phyloP scores from a whole-genome alignment of 202 grass and related monocot species.

The Hordeum pubiflorum region DNA sequence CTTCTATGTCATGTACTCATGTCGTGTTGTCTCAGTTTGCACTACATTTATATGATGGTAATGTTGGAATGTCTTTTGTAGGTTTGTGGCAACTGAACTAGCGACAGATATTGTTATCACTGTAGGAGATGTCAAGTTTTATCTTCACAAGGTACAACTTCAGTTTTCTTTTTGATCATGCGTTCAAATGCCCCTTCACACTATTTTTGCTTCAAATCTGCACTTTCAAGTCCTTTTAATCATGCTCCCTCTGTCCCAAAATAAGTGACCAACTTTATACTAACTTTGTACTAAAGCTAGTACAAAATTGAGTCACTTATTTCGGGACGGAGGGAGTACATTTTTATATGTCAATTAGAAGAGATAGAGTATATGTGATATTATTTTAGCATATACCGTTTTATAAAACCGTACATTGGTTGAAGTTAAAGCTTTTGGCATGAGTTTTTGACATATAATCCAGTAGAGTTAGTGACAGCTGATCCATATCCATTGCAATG shows the following conservation, averaged over 20 bases:
- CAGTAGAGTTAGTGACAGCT: background rate
- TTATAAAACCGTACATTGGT: background rate
- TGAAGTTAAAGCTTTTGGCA: background rate
- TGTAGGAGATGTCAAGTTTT: slow-evolving; percentile 82
- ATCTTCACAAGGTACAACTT: slow-evolving; percentile 76
- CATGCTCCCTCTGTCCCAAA: background rate
- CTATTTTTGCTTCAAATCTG: background rate
- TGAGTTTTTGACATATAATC: background rate
- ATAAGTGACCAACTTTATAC: too few relatives aligned
- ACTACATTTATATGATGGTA: background rate
- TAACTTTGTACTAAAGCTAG: too few relatives aligned
- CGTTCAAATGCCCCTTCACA: background rate
- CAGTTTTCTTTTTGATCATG: background rate
- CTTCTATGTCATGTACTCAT: background rate
- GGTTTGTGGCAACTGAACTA: slow-evolving; percentile 90
- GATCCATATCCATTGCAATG: background rate
- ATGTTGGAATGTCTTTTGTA: slow-evolving; percentile 27
- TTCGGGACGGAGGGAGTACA: background rate
- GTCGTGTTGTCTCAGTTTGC: background rate
- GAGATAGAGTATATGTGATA: background rate
- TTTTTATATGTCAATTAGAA: background rate
- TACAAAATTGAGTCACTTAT: too few relatives aligned
- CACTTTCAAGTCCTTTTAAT: background rate
- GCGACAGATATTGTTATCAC: slow-evolving; percentile 81
- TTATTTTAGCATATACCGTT: background rate